Percentiles rank a stretch among this genome's conserved stretches.
Evolutionary conservation across 2,329 filamentous ascomycete genomes (phyloP).

Genomic region (Diplodia sapinea): DNA sequence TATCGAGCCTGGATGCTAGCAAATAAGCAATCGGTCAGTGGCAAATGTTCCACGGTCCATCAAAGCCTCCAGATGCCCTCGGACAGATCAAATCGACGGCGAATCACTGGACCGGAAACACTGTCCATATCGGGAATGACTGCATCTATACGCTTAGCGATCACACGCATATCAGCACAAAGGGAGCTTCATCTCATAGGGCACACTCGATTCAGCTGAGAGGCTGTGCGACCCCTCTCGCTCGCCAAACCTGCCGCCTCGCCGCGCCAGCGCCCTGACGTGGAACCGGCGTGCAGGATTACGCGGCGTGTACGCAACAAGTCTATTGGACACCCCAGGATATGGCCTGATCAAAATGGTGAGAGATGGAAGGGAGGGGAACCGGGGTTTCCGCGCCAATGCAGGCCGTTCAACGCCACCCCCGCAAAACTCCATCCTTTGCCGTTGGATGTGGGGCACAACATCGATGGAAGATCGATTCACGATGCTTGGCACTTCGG

Average conservation of each 20-base stretch:
- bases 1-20: too few relatives aligned
- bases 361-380: background rate
- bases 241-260: conserved; percentile 12
- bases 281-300: background rate
- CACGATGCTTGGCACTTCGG: background rate
- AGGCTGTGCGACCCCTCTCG: conserved; percentile 5
- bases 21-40: background rate
- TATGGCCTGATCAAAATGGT: background rate
- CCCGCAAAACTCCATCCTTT: conserved; percentile 4
- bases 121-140: background rate
- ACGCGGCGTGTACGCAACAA: background rate
- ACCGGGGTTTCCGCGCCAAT: background rate
- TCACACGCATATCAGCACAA: background rate
- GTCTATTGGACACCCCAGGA: background rate
- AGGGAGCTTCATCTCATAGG: background rate
- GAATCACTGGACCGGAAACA: background rate
- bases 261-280: background rate
- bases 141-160: background rate
- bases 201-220: background rate
- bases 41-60: background rate
- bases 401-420: conserved; percentile 19
- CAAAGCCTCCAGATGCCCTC: background rate
- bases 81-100: background rate
- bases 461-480: background rate
- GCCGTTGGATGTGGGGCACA: background rate